Conservation (phyloP, 1,284 basidiomycete genomes). For the Mixia osmundae region DNA sequence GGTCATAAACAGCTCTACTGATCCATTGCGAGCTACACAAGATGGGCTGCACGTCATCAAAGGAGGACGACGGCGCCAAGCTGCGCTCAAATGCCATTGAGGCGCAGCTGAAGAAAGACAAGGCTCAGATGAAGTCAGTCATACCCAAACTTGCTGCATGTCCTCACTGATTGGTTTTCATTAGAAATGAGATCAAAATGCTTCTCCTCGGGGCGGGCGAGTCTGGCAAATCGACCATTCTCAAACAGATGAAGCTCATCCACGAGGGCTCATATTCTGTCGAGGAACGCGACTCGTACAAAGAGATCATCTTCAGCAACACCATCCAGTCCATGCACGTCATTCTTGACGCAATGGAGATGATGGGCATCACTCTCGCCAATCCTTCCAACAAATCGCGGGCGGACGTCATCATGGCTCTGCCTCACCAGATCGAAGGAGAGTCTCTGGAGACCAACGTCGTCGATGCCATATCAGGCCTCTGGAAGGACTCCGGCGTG, state of each 20-base stretch:
- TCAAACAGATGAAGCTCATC: conserved; percentile 93
- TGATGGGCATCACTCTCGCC: conserved; percentile 37
- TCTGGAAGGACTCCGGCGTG: conserved; percentile 77
- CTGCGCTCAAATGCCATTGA: conserved; percentile 71
- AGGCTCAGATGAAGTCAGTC: conserved; percentile 62
- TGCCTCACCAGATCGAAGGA: conserved; percentile 65
- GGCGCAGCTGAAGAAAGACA: conserved; percentile 76
- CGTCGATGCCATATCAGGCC: conserved; percentile 50
- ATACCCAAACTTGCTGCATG: neutral
- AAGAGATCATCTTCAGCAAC: conserved; percentile 92
- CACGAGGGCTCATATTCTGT: conserved; percentile 67
- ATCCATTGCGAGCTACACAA: too few relatives aligned
- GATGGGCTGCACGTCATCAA: conserved; percentile 27
- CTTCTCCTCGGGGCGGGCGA: conserved; percentile 72
- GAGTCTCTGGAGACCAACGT: conserved; percentile 56
- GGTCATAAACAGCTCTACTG: too few relatives aligned
- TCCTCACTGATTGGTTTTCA: conserved; percentile 2
- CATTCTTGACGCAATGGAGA: conserved; percentile 73
- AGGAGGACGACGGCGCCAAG: conserved; percentile 24
- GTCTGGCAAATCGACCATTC: conserved; percentile 77
- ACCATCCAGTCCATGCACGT: conserved; percentile 28
- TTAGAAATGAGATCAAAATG: conserved; percentile 29
- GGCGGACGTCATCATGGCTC: conserved; percentile 47
- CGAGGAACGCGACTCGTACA: conserved; percentile 79
- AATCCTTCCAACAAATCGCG: conserved; percentile 45